Conservation (phyloP, 2,329 filamentous ascomycete genomes). For the Colletotrichum coccodes region DNA sequence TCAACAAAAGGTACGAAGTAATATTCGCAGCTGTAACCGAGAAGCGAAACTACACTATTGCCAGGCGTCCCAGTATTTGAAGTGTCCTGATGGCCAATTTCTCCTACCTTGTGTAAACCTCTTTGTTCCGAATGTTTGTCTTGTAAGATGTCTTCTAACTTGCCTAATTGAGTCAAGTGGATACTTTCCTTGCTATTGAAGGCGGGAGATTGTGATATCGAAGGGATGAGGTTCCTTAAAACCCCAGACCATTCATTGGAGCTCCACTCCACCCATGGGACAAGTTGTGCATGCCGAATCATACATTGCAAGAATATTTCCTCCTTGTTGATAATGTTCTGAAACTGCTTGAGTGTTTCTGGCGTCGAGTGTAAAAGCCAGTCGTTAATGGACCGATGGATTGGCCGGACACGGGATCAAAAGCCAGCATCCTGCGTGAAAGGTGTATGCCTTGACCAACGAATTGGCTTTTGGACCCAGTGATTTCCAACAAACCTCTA, state of each 20-base stretch:
- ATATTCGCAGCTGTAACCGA: not conserved
- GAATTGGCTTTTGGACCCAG: not conserved
- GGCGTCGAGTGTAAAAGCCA: not conserved
- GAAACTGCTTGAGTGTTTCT: not conserved
- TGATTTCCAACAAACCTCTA: not conserved
- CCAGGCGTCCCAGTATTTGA: too few species aligned
- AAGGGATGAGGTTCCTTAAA: not conserved
- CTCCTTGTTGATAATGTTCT: not conserved
- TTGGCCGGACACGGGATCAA: not conserved
- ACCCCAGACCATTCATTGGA: accelerated
- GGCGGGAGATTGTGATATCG: not conserved
- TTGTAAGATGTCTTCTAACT: not conserved
- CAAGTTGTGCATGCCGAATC: not conserved
- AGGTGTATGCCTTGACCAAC: accelerated
- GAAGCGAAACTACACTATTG: not conserved
- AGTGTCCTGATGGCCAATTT: too few species aligned
- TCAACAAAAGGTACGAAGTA: not conserved
- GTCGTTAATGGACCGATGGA: not conserved
- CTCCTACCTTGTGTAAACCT: not conserved
- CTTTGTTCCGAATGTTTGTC: not conserved
- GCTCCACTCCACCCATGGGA: not conserved
- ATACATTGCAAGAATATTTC: not conserved
- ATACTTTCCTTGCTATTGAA: not conserved
- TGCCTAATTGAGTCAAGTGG: not conserved
- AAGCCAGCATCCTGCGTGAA: not conserved